phyloP scores from a whole-genome alignment of 768 basidiomycete species.

The Suillus alpinus region DNA sequence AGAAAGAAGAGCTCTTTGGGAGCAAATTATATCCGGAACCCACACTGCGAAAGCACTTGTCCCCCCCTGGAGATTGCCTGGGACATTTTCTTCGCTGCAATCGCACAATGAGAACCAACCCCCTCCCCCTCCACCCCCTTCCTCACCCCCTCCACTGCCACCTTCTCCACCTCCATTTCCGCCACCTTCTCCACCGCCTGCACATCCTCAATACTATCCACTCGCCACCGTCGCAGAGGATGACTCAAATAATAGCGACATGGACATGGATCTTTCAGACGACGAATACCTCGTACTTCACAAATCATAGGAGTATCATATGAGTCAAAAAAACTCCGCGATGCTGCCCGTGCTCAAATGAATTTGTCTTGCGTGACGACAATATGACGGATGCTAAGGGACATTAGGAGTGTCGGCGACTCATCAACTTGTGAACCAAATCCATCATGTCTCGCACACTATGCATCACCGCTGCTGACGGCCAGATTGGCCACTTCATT shows the following conservation, averaged over 20 bases:
- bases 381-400: background rate
- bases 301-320: background rate
- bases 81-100: slow-evolving; percentile 19
- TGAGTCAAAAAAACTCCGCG: background rate
- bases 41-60: background rate
- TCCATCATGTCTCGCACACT: slow-evolving; percentile 19
- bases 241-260: background rate
- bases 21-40: slow-evolving; percentile 29
- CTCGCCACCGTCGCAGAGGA: background rate
- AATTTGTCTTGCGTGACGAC: background rate
- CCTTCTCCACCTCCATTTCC: slow-evolving; percentile 20
- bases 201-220: background rate
- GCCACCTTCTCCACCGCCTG: slow-evolving; percentile 8
- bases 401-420: background rate
- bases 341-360: background rate
- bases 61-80: slow-evolving; percentile 24
- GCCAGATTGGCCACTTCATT: slow-evolving; percentile 29
- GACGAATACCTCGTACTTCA: slow-evolving; percentile 14
- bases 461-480: slow-evolving; percentile 29
- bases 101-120: slow-evolving; percentile 13
- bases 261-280: slow-evolving; percentile 30
- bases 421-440: background rate
- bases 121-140: slow-evolving; percentile 36
- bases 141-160: slow-evolving; percentile 32
- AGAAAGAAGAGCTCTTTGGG: slow-evolving; percentile 42